These are phyloP conservation scores for Cerrena zonata DNA, from an alignment of 1,284 basidiomycete species.

Conservation along the genomic window DNA sequence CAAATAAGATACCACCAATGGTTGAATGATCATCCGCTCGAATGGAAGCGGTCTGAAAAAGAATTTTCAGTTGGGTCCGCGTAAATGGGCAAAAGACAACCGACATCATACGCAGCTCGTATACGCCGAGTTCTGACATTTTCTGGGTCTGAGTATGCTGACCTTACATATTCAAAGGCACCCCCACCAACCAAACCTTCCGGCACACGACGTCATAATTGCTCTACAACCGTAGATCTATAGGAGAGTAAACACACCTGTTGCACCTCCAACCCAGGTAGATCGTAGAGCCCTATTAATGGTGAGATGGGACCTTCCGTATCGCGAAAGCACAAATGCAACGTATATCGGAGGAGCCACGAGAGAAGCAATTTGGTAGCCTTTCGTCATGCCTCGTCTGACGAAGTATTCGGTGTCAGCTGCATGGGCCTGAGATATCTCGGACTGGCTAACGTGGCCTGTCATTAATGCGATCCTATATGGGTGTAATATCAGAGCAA, in stretches of 20 bases:
- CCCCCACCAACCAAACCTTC: constrained; percentile 38
- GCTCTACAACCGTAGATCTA: not conserved
- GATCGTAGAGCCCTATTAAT: constrained; percentile 59
- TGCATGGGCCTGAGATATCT: constrained; percentile 24
- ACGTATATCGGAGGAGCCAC: constrained; percentile 55
- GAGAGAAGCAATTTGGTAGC: constrained; percentile 60
- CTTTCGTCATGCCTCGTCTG: constrained; percentile 55
- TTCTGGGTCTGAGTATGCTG: constrained; percentile 35
- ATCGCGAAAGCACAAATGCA: constrained; percentile 45
- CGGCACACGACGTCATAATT: constrained; percentile 16
- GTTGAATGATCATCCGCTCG: constrained; percentile 65
- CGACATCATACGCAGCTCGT: constrained; percentile 51
- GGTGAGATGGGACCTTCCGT: constrained; percentile 47
- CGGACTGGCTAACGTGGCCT: constrained; percentile 19
- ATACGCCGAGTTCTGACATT: constrained; percentile 37
- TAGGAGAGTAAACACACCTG: constrained; percentile 34
- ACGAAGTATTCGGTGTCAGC: constrained; percentile 48
- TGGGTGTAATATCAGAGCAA: not conserved
- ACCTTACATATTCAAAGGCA: constrained; percentile 39
- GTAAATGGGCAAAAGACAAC: constrained; percentile 7
- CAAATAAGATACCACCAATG: constrained; percentile 58
- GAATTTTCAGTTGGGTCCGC: not conserved
- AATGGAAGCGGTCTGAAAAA: constrained; percentile 44
- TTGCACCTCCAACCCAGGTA: constrained; percentile 61
- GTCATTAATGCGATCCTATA: not conserved